Base-by-base conservation (phyloP, 2,329 filamentous ascomycete genomes). In the Stachybotrys echinatus region DNA sequence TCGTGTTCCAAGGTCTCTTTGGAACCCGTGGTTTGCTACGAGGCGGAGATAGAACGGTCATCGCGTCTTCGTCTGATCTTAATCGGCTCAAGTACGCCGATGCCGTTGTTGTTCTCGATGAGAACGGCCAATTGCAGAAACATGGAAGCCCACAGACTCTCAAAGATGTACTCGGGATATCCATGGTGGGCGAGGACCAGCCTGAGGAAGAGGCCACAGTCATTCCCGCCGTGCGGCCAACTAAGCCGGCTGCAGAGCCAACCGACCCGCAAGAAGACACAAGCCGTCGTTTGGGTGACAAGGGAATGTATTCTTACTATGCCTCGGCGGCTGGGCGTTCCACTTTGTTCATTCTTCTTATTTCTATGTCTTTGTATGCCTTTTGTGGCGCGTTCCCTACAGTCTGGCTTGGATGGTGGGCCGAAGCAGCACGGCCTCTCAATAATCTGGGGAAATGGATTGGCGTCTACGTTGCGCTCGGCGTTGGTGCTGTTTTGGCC, bases 381-480 rank as follows among this genome's bases (percentile, higher is more conserved):
- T 58, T 61, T 42, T 52, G 47, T 10, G 42, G 18, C 18, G 22
- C n/a, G 34, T 47, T 49, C n/a, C 45, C 17, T 23, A 44, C 52
- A 44, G 47, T 77, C 4, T 78, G 75, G 75, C 65, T 78, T 6
- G 70, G 75, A 50, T 72, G 72, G 60, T 79, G 72, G 75, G 67
- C 74, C 0, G 66, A 72, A 47, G 27, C 27, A 10, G 70, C 74
- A 72, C 0, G 54, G 63, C 19, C 71, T 1, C 71, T 74, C 58
- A 52, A 56, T n/a, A 53, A 57, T 1, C 49, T 67, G 5, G 68
- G 66, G 3, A 63, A 65, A 44, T 73, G 68, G 54, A 57, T 70
- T 3, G 68, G 68, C 0, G 57, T 72, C 3, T 72, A 70, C 37
- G 57, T 60, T 2, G 51, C 55, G 20, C 53, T 65, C 23, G 57